These are phyloP conservation scores for Bruguiera sexangula DNA, from an alignment of 345 rosid genomes.

Conservation along the genomic window DNA sequence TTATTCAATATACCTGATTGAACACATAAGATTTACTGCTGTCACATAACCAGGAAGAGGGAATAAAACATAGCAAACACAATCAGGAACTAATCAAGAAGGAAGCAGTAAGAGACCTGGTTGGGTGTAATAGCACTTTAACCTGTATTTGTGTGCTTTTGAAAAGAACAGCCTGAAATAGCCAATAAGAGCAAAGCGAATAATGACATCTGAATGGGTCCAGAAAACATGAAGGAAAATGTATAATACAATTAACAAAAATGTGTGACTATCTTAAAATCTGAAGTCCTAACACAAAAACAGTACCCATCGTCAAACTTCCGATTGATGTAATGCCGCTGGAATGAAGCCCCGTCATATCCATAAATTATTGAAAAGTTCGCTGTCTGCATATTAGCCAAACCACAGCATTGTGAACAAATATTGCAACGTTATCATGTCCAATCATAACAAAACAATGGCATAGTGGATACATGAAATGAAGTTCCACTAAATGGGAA, in stretches of 20 bases:
- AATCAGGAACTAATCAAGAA: slow-evolving; percentile 18
- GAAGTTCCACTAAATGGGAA: neutral
- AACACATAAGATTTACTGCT: slow-evolving; percentile 11
- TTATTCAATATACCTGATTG: slow-evolving; percentile 55
- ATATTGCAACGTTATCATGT: neutral
- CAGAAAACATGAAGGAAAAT: slow-evolving; percentile 1
- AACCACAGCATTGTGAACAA: slow-evolving; percentile 8
- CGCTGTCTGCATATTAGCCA: slow-evolving; percentile 49
- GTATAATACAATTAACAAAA: no score
- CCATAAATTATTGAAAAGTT: slow-evolving; percentile 60
- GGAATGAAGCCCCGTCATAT: slow-evolving; percentile 61
- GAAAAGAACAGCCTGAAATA: slow-evolving; percentile 58
- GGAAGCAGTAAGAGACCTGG: slow-evolving; percentile 47
- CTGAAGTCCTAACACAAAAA: neutral
- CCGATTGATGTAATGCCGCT: slow-evolving; percentile 51
- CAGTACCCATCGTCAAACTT: slow-evolving; percentile 47
- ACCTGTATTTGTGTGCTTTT: slow-evolving; percentile 67
- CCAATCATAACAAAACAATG: neutral
- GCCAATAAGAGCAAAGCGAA: slow-evolving; percentile 7
- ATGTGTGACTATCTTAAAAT: no score
- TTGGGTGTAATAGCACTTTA: slow-evolving; percentile 63
- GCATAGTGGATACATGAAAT: neutral
- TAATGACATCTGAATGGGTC: neutral
- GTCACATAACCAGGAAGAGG: slow-evolving; percentile 1
- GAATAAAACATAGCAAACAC: neutral